Base-by-base conservation (phyloP, 2,329 filamentous ascomycete genomes). In the Penicillium sp. region DNA sequence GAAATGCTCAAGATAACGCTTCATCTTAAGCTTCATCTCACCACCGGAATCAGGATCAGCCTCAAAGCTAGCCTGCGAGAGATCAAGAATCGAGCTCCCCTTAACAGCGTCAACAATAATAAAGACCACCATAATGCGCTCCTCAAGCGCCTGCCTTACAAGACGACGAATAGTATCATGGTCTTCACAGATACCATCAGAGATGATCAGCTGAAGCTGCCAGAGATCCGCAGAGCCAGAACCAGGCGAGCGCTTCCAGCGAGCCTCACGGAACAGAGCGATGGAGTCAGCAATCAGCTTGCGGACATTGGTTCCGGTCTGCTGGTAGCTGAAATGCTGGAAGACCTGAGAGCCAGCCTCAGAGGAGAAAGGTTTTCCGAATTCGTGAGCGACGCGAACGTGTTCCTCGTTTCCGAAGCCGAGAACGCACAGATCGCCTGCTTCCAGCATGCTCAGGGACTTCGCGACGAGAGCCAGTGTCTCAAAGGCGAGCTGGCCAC, bases 41-140 rank as follows among this genome's bases (percentile, higher is more conserved):
- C 75, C 84, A 73, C 65, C 61, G 73, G 69, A 80, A 71, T 62
- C 74, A 54, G 71, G 77, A 64, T 88, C 84, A 51, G 80, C 80
- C 56, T 86, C 81, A 65, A 97, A 96, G 65, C 83, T 83, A 31
- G 90, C 92, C 70, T 90, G 86, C 68, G 90, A 89, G 62, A 97
- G 78, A 67, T 96, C 90, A 63, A 97, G 72, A 53, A 99, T 95
- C 1, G 73, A 75, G 52, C 68, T 75, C 19, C 70, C 70, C 50
- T 72, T 71, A 18, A 76, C 64, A 37, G 82, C 77, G 74, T 99
- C 93, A 65, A 99, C 89, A 63, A 99, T 87, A 61, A 99, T 89
- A 69, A 99, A 99, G 5, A 99, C 92, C 55, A 97, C 84, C 89
- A 99, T 96, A 66, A 99, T 95, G 13, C 90, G 80, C 72, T 96